Evolutionary conservation across 73 alveolate species (phyloP), one percentile per base, ranked within the genome.

Genomic region (Paramecium tetraurelia): DNA sequence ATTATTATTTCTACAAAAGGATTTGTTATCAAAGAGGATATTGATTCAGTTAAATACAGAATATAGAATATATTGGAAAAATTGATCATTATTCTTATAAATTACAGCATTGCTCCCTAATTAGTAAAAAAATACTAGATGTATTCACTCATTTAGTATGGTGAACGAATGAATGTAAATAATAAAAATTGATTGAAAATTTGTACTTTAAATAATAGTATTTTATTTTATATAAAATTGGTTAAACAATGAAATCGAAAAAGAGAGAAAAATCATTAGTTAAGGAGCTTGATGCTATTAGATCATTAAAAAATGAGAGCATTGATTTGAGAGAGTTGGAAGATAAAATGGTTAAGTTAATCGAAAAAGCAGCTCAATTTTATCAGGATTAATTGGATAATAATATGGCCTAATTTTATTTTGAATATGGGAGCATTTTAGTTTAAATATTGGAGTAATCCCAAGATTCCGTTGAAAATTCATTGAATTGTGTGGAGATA

Each of bases 401-500:
- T 31, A 80, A 80, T 80, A 80, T 80, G 90, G 72, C 76, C 24
- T 27, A 40, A 41, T 80, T 44, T 46, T 80, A 80, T 46, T 80
- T 43, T 80, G 90, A 80, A 80, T 80, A 80, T 48, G 90, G 90
- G 0, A 31, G 63, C 8, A 41, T 80, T 31, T 24, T 80, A 80
- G 76, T 80, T 43, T 46, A 80, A 46, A 44, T 27, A 24, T 48
- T 80, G 21, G 90, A 80, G 22, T 27, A 80, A 41, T 40, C 90
- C 10, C 4, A 80, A 31, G 90, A 80, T 40, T 40, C 75, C 5
- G 35, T 63, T 20, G 76, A 80, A 12, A 80, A 80, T 80, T 80
- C 90, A 21, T 46, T 80, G 9, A 80, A 80, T 46, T 80, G 90
- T 80, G 90, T 80, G 1, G 90, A 80, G 20, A 80, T 80, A 4